Evolutionary conservation across 257 asterid species (phyloP).

Genomic region (Rubia yunnanensis): DNA sequence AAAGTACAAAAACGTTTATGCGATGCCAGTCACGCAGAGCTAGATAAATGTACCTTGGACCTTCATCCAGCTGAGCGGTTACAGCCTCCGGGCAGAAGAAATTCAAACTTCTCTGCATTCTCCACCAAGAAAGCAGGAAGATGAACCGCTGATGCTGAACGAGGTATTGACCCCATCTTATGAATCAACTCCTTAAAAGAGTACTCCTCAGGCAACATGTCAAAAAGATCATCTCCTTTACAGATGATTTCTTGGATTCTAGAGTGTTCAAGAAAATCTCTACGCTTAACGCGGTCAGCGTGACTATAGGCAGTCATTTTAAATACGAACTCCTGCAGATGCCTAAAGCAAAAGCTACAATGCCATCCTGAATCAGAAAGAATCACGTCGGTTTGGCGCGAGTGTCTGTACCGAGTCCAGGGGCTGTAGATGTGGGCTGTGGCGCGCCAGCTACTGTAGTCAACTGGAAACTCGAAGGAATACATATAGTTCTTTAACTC

Average conservation of each 20-base stretch:
- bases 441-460: constrained; percentile 81
- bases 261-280: constrained; percentile 38
- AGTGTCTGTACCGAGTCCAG: constrained; percentile 64
- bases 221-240: constrained; percentile 67
- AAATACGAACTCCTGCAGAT: constrained; percentile 46
- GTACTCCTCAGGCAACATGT: constrained; percentile 93
- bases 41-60: not conserved
- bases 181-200: constrained; percentile 68
- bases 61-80: constrained; percentile 32
- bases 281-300: constrained; percentile 45
- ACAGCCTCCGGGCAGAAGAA: constrained; percentile 92
- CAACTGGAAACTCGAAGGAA: constrained; percentile 87
- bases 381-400: constrained; percentile 51
- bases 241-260: constrained; percentile 76
- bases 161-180: constrained; percentile 81
- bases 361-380: constrained; percentile 96
- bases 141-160: constrained; percentile 76
- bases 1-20: not conserved
- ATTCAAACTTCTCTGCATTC: constrained; percentile 61
- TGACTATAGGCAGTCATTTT: constrained; percentile 69
- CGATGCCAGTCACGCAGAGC: too few species aligned
- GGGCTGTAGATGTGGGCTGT: constrained; percentile 44
- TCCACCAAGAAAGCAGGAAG: constrained; percentile 67
- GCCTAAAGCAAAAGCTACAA: constrained; percentile 76
- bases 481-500: constrained; percentile 61